phyloP scores from a whole-genome alignment of 257 asterid genomes.

The Striga asiatica region DNA sequence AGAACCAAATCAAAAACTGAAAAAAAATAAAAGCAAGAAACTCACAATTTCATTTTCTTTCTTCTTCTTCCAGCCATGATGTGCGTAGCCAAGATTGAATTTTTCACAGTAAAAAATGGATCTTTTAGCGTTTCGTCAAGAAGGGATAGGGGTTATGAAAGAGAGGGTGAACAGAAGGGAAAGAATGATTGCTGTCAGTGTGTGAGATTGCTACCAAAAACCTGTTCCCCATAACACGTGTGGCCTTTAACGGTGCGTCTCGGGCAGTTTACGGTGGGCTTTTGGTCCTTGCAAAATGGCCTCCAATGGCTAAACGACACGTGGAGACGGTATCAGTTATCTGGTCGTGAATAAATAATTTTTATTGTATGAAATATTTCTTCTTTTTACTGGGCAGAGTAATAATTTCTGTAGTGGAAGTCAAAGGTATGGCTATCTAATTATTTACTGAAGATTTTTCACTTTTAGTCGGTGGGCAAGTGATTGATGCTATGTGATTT shows the following conservation, averaged over 20 bases:
- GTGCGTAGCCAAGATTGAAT: constrained; percentile 14
- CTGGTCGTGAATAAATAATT: background rate
- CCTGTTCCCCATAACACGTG: constrained; percentile 24
- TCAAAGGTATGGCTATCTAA: too few species aligned
- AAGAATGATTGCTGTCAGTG: constrained; percentile 33
- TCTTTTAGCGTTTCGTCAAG: constrained; percentile 6
- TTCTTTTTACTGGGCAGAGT: background rate
- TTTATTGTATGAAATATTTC: too few species aligned
- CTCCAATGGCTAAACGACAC: background rate
- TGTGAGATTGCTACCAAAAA: constrained; percentile 15
- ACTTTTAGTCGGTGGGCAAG: too few species aligned
- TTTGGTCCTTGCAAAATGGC: background rate
- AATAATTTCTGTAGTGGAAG: too few species aligned
- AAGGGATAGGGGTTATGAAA: background rate
- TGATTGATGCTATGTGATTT: too few species aligned
- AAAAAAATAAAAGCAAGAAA: background rate
- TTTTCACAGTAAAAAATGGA: background rate
- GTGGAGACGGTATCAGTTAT: background rate
- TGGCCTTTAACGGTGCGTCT: constrained; percentile 7
- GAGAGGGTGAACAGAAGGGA: background rate
- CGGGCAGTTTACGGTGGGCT: constrained; percentile 16
- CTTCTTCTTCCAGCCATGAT: constrained; percentile 41
- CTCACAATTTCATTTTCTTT: constrained; percentile 45
- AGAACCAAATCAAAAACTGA: background rate
- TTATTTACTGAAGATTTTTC: too few species aligned